Conservation (phyloP, 352 stramenopile species). For the Elongisporangium senticosum region DNA sequence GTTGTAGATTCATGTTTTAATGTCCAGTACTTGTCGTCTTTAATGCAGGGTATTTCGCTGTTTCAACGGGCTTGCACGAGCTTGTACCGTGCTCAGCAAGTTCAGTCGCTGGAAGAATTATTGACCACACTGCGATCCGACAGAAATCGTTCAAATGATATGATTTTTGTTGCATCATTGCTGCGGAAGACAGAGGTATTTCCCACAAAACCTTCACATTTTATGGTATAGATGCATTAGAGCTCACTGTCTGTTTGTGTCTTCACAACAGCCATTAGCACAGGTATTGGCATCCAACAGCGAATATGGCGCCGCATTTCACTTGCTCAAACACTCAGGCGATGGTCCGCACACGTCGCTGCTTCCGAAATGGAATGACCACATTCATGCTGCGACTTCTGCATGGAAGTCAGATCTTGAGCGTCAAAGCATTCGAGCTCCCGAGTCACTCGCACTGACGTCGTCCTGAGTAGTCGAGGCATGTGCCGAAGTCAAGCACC, state of each 20-base stretch:
- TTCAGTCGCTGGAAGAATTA: slow-evolving; percentile 15
- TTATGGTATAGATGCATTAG: not conserved
- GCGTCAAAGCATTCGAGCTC: slow-evolving; percentile 23
- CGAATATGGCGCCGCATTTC: slow-evolving; percentile 22
- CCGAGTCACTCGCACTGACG: slow-evolving; percentile 16
- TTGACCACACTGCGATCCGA: slow-evolving; percentile 12
- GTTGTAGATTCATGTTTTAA: not conserved
- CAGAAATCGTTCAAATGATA: slow-evolving; percentile 27
- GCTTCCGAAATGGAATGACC: slow-evolving; percentile 28
- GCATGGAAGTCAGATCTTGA: slow-evolving; percentile 24
- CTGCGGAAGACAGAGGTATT: slow-evolving; percentile 39
- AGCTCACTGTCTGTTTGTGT: slow-evolving; percentile 1
- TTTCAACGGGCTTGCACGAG: slow-evolving; percentile 50
- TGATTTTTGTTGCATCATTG: slow-evolving; percentile 45
- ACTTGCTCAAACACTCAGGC: slow-evolving; percentile 10
- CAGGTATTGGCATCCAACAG: slow-evolving; percentile 17
- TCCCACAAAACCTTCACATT: not conserved
- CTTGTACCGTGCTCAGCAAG: slow-evolving; percentile 27
- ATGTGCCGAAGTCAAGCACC: too few species aligned
- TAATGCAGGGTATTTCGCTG: slow-evolving; percentile 42
- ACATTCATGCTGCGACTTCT: slow-evolving; percentile 19
- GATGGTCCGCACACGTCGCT: slow-evolving; percentile 3
- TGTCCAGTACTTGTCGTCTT: not conserved
- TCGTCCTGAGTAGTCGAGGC: too few species aligned
- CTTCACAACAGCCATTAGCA: slow-evolving; percentile 12